Base-by-base conservation (phyloP, 495 filamentous ascomycete genomes). In the Ramalina peruviana region DNA sequence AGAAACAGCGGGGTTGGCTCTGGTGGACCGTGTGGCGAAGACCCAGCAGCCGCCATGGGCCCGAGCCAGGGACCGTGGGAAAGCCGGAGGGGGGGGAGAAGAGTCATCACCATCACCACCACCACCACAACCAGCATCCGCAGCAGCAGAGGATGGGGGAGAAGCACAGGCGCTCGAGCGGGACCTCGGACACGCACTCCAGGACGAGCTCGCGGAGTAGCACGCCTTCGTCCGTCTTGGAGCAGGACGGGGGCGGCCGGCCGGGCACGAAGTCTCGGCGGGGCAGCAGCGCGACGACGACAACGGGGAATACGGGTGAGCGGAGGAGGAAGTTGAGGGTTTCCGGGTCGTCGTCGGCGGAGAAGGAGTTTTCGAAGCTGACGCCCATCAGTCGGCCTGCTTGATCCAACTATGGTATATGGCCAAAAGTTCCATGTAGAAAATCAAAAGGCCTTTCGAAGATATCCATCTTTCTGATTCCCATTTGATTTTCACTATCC, bases 1-100 rank as follows among this genome's bases (percentile, higher is more conserved):
- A 73, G 54, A 65, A 78, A 49, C 72, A 84, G 40, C 75, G 83
- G 15, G 78, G 82, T 21, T 92, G 86, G 86, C 66, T 87, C 36
- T 87, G 84, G 83, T 88, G 88, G 71, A 65, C 73, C 1, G 74
- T 83, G 46, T 88, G 72, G 80, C 78, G 65, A 62, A 73, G 76
- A 56, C 76, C 78, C 51, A 72, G 71, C 49, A 67, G 61, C 36
- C 65, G 63, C 36, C 4, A 6, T 33, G 2, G 6, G 5, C 59
- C 67, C 30, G 48, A 21, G 57, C 56, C n/a, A 64, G 65, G 10
- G 36, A 52, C 13, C 52, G 60, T 16, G 44, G 53, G 23, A 56
- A 60, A 43, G 43, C 56, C 40, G 49, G 54, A 54, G 61, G 63
- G 52, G 50, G 55, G 53, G 50, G 55, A 60, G 44, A 58, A 54